A percentile compares a stretch with the other conserved stretches of the same genome.
These are phyloP conservation scores for Metarhizium guizhouense DNA, from an alignment of 2,329 filamentous ascomycete species.

Conservation along the genomic window DNA sequence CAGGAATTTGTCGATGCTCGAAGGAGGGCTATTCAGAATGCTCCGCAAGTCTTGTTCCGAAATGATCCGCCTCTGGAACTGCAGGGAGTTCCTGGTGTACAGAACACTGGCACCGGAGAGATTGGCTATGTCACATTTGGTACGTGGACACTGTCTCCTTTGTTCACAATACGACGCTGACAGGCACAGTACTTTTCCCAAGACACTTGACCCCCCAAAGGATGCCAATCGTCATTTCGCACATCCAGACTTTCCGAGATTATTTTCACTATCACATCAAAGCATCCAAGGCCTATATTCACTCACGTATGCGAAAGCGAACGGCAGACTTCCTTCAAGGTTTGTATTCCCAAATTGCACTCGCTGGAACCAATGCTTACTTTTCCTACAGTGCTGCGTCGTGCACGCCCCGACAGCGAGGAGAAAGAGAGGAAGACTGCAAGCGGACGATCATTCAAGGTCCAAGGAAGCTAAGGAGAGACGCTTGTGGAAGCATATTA, in stretches of 20 bases:
- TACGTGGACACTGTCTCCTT: conserved; percentile 31
- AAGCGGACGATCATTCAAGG: conserved; percentile 83
- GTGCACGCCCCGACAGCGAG: conserved; percentile 89
- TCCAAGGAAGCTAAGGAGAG: conserved; percentile 27
- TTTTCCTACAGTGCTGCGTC: conserved; percentile 65
- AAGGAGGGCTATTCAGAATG: conserved; percentile 92
- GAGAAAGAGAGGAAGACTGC: conserved; percentile 98
- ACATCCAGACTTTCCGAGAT: conserved; percentile 99
- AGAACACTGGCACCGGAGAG: conserved; percentile 66
- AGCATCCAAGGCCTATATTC: conserved; percentile 97
- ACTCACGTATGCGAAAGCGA: conserved; percentile 93
- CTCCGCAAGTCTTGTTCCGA: conserved; percentile 91
- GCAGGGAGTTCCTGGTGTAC: conserved; percentile 76
- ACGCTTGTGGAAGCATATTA: not conserved
- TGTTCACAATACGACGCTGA: conserved; percentile 11
- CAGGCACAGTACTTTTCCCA: conserved; percentile 72
- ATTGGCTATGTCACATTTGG: conserved; percentile 98
- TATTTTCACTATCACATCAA: conserved; percentile 99
- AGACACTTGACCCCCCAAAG: conserved; percentile 85
- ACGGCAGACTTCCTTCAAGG: conserved; percentile 98
- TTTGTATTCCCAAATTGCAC: conserved; percentile 30
- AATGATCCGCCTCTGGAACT: conserved; percentile 91
- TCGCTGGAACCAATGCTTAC: conserved; percentile 16
- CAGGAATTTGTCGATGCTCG: conserved; percentile 98
- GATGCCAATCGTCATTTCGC: conserved; percentile 91